phyloP scores from a whole-genome alignment of 768 basidiomycete genomes.

The Imleria badia region DNA sequence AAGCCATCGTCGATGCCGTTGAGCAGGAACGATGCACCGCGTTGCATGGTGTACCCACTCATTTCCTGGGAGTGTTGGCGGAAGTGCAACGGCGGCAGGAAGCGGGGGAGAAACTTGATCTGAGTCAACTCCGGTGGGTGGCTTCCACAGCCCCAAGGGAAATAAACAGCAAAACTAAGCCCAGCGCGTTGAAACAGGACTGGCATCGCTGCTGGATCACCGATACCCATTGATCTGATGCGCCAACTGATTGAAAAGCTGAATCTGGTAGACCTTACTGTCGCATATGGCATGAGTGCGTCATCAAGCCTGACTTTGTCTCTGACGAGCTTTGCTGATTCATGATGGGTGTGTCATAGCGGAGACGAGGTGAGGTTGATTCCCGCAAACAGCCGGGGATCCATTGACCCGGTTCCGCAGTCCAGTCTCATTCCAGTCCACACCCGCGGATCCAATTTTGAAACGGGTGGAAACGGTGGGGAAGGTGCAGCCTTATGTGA shows the following conservation, averaged over 20 bases:
- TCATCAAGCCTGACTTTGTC: slow-evolving; percentile 6
- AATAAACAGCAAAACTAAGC: background rate
- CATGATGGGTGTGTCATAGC: slow-evolving; percentile 39
- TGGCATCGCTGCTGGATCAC: slow-evolving; percentile 79
- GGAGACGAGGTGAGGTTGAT: slow-evolving; percentile 56
- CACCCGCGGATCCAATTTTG: slow-evolving; percentile 60
- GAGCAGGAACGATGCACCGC: slow-evolving; percentile 69
- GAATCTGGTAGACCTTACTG: slow-evolving; percentile 69
- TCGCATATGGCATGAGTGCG: slow-evolving; percentile 87
- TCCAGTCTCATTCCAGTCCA: slow-evolving; percentile 83
- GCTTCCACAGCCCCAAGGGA: no score
- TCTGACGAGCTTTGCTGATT: slow-evolving; percentile 2
- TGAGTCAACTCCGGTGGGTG: slow-evolving; percentile 52
- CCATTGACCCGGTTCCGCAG: slow-evolving; percentile 35
- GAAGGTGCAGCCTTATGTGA: slow-evolving; percentile 71
- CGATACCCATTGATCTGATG: slow-evolving; percentile 81
- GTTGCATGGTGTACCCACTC: slow-evolving; percentile 83
- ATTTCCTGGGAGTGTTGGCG: slow-evolving; percentile 71
- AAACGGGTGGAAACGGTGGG: slow-evolving; percentile 86
- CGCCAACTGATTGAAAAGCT: slow-evolving; percentile 63
- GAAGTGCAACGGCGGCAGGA: slow-evolving; percentile 60
- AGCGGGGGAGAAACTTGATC: slow-evolving; percentile 46
- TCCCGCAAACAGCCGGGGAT: background rate
- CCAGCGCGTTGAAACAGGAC: slow-evolving; percentile 45
- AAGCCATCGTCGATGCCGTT: slow-evolving; percentile 69